phyloP scores from a whole-genome alignment of 139 green algal species.

The Auxenochlorella pyrenoidosa region DNA sequence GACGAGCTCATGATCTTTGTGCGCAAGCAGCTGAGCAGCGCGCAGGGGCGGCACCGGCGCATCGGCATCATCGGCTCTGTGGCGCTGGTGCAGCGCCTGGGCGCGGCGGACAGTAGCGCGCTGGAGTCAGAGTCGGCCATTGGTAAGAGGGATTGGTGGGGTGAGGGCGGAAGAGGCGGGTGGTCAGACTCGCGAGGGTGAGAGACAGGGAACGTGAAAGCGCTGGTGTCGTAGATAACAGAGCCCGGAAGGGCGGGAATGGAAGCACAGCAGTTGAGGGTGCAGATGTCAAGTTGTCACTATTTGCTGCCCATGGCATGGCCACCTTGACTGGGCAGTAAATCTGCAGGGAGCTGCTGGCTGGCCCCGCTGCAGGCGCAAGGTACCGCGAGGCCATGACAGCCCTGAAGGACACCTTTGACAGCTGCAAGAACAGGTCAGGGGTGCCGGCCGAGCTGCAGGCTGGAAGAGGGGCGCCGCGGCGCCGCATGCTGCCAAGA shows the following conservation, averaged over 20 bases:
- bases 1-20: constrained; percentile 52
- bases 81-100: constrained; percentile 50
- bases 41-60: constrained; percentile 17
- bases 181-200: neutral
- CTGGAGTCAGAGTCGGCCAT: neutral
- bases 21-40: constrained; percentile 45
- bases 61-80: constrained; percentile 51
- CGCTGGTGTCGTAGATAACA: neutral
- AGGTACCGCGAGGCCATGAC: constrained; percentile 43
- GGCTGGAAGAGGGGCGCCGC: neutral
- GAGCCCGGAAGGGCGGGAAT: too few relatives aligned
- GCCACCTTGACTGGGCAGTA: neutral
- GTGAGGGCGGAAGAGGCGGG: neutral
- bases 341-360: neutral
- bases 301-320: neutral
- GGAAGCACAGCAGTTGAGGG: too few relatives aligned
- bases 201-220: neutral
- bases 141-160: neutral
- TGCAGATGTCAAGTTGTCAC: too few relatives aligned
- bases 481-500: neutral
- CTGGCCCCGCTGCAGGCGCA: constrained; percentile 9
- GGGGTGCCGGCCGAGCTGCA: too few relatives aligned
- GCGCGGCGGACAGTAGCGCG: neutral
- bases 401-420: constrained; percentile 39
- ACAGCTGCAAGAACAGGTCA: constrained; percentile 14